These are phyloP conservation scores for Clonostachys sp. DNA, from an alignment of 2,329 filamentous ascomycete species.

Conservation along the genomic window DNA sequence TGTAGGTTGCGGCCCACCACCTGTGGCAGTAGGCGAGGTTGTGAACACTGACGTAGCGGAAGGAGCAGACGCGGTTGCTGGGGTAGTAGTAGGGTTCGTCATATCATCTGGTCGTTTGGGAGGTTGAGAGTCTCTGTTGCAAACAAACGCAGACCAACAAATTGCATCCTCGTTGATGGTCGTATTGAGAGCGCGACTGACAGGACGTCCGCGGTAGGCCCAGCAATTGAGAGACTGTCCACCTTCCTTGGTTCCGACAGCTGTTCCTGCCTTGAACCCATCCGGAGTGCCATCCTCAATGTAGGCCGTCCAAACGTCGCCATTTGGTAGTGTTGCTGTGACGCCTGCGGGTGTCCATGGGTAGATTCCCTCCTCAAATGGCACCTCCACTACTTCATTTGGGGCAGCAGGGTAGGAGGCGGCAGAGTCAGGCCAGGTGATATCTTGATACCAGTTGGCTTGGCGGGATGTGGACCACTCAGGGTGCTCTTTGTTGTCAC, in stretches of 20 bases:
- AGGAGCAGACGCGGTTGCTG: slow-evolving; percentile 20
- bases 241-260: slow-evolving; percentile 30
- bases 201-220: slow-evolving; percentile 32
- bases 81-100: slow-evolving; percentile 24
- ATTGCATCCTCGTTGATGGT: slow-evolving; percentile 27
- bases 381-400: slow-evolving; percentile 31
- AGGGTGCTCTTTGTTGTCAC: slow-evolving; percentile 29
- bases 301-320: slow-evolving; percentile 33
- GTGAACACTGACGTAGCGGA: slow-evolving; percentile 25
- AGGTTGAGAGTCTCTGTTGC: slow-evolving; percentile 25
- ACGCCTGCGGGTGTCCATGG: slow-evolving; percentile 30
- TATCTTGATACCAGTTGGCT: slow-evolving; percentile 35
- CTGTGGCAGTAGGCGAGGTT: slow-evolving; percentile 14
- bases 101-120: slow-evolving; percentile 27
- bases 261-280: slow-evolving; percentile 30
- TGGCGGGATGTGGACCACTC: slow-evolving; percentile 37
- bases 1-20: slow-evolving; percentile 22
- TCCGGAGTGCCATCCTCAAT: slow-evolving; percentile 33
- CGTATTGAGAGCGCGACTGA: slow-evolving; percentile 30
- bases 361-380: slow-evolving; percentile 28
- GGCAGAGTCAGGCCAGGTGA: slow-evolving; percentile 26
- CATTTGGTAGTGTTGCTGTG: slow-evolving; percentile 29
- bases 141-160: slow-evolving; percentile 35
- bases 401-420: slow-evolving; percentile 26
- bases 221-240: slow-evolving; percentile 32